Evolutionary conservation across 1,284 basidiomycete species (phyloP), one percentile per base, ranked within the genome.

Genomic region (Volvariella surrecta): DNA sequence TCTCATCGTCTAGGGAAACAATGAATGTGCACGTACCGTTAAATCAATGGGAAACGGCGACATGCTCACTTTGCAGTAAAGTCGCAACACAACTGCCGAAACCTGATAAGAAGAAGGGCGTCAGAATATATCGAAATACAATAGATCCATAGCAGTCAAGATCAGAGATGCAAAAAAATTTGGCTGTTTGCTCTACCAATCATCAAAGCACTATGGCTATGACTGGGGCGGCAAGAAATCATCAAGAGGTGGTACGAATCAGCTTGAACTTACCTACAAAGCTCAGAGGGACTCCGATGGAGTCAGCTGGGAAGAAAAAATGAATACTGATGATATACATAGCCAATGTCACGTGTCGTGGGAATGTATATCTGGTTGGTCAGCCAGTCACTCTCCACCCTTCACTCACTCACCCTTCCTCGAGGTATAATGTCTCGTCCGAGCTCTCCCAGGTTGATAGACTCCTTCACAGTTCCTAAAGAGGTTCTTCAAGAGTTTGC

Each of bases 401-500:
- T 42, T 40, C 47, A 53, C 52, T 34, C 38, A 45, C 39, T 52
- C 50, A 50, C 49, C 46, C 47, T 40, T 49, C 53, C 43, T 47
- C 51, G 50, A 60, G 59, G 58, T 60, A 63, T 60, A 59, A 69
- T 72, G 73, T 71, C 70, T 61, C 60, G 67, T 55, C 67, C 74
- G 45, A 62, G 62, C 47, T 75, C 76, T 50, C 73, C 73, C 51
- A 70, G 77, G 61, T 72, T 89, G 49, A 76, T 91, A 52, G 86
- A 89, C 72, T 88, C 85, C 40, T 92, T 85, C 63, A 91, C 93
- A 42, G 93, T 79, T 34, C 92, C 95, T 6, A 94, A 92, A 68
- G 94, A 99, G 50, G 75, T 99, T 41, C 75, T 98, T 24, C 79
- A 93, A 64, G 96, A 99, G 65, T 97, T 97, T 55, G 89, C 85